Evolutionary conservation across 495 filamentous ascomycete genomes (phyloP).

Genomic region (Talaromyces liani): DNA sequence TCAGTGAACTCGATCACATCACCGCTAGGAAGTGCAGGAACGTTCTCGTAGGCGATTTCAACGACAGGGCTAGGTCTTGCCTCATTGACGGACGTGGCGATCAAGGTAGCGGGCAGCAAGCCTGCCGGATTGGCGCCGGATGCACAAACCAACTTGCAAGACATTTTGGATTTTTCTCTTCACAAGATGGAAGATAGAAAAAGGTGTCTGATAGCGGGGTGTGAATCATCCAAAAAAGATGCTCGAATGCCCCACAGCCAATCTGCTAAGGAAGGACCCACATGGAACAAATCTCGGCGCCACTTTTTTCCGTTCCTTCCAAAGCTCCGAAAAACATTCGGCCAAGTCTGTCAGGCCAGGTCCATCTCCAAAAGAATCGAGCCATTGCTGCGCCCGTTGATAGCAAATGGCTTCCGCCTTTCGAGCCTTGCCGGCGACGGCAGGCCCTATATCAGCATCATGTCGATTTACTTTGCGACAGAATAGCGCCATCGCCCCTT

Average conservation of each 20-base stretch:
- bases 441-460: conserved; percentile 31
- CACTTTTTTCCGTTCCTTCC: conserved; percentile 1
- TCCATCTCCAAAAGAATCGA: conserved; percentile 10
- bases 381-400: background rate
- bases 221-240: conserved; percentile 5
- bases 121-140: conserved; percentile 52
- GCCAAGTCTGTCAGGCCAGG: background rate
- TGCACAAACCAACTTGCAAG: conserved; percentile 46
- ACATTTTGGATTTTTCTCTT: background rate
- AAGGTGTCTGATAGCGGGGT: conserved; percentile 3
- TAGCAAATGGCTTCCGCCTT: conserved; percentile 33
- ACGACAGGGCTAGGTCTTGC: conserved; percentile 36
- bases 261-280: background rate
- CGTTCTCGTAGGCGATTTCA: conserved; percentile 40
- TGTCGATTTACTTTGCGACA: conserved; percentile 26
- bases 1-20: conserved; percentile 35
- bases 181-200: background rate
- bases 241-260: conserved; percentile 6
- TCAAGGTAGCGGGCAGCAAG: conserved; percentile 40
- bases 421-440: conserved; percentile 30
- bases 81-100: conserved; percentile 44
- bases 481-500: conserved; percentile 22
- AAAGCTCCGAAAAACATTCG: conserved; percentile 26
- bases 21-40: conserved; percentile 31
- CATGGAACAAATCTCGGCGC: background rate